Evolutionary conservation across 352 stramenopile genomes (phyloP), one percentile per base, ranked within the genome.

Genomic region (Pythium guiyangense): DNA sequence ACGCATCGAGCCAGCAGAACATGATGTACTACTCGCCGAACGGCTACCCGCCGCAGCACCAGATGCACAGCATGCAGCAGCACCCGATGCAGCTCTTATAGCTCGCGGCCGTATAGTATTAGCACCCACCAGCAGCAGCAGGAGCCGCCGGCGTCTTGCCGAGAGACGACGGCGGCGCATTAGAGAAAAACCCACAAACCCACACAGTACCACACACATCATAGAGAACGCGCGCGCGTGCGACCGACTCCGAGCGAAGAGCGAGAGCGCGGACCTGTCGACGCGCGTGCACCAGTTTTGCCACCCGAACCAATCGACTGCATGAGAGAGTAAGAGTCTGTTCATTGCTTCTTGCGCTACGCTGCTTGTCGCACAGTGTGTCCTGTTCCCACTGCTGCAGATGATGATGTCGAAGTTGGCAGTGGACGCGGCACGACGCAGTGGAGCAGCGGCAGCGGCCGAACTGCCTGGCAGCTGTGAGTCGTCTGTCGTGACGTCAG

Each of bases 1-100:
- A 46, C 22, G 53, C 64, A n/a, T 54, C 63, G 10, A 47, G 62
- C 27, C 67, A 71, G 50, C 60, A 62, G 60, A 48, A 51, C 54
- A 86, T 86, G 71, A 79, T 89, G 77, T 91, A 91, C 65, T 89
- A 89, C 73, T 77, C 76, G 50, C 57, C 70, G 29, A 86, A 79
- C 61, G 72, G 73, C 27, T 84, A 71, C 51, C 52, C 63, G 54
- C 64, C 61, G 42, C 71, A 71, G 63, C 78, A 91, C 54, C 81
- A 84, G 70, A 88, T 91, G 78, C 81, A 91, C 70, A 79, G 64
- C 71, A 67, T 85, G 62, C 73, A 74, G 62, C 70, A 74, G 62
- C 70, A 76, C 62, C 71, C 80, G 62, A 88, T 91, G 81, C 81
- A 86, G 57, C 78, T 88, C 65, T 80, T 85, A 79, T 85, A 80